These are phyloP conservation scores for Spathaspora girioi DNA, from an alignment of 805 yeast genomes.

Conservation along the genomic window DNA sequence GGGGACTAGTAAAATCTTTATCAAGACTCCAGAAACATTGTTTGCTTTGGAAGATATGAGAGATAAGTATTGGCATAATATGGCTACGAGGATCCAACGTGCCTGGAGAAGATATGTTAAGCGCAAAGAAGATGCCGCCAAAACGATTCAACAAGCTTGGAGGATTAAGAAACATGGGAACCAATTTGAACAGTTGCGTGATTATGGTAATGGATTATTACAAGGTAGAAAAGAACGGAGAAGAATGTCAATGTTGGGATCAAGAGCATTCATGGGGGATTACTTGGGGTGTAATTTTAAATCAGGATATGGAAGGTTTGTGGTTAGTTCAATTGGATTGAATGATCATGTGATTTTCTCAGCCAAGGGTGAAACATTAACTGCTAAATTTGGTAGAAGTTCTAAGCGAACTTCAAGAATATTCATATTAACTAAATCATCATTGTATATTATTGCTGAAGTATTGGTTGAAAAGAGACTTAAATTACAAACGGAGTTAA, in stretches of 20 bases:
- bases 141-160: constrained; percentile 76
- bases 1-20: constrained; percentile 89
- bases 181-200: constrained; percentile 79
- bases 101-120: constrained; percentile 88
- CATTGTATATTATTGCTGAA: constrained; percentile 71
- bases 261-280: constrained; percentile 91
- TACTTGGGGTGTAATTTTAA: constrained; percentile 79
- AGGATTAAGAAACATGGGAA: constrained; percentile 77
- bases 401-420: constrained; percentile 73
- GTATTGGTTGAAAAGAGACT: constrained; percentile 57
- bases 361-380: constrained; percentile 72
- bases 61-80: constrained; percentile 95
- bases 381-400: constrained; percentile 89
- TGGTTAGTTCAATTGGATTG: constrained; percentile 67
- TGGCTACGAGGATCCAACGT: constrained; percentile 96
- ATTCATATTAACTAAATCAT: constrained; percentile 60
- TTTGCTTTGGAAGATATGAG: constrained; percentile 95
- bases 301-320: constrained; percentile 67
- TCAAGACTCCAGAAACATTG: constrained; percentile 94
- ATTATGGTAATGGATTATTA: constrained; percentile 70
- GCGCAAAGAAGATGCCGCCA: constrained; percentile 84
- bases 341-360: constrained; percentile 74
- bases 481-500: constrained; percentile 57
- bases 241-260: constrained; percentile 80
- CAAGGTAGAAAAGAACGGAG: constrained; percentile 85